Evolutionary conservation across 2,329 filamentous ascomycete genomes (phyloP), one percentile per base, ranked within the genome.

Genomic region (Byssochlamys sp.): DNA sequence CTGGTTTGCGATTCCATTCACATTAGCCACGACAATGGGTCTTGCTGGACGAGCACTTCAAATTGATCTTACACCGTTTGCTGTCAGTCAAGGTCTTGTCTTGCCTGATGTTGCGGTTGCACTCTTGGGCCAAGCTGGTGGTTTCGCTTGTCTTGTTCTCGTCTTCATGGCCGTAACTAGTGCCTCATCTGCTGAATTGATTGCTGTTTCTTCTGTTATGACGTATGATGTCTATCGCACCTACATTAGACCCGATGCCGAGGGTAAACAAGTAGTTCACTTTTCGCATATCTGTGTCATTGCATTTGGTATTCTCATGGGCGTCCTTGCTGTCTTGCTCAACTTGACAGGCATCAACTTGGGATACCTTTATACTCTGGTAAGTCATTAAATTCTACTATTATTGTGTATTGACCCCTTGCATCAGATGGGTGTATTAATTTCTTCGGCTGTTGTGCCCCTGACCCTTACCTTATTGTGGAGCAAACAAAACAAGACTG

Each of bases 361-460:
- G 89, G 91, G 90, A 11, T 95, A 91, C 66, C 79, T 95, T 2
- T 95, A 95, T 68, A 77, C 95, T 1, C 83, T 95, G 68, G n/a
- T n/a, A n/a, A n/a, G n/a, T n/a, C n/a, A n/a, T n/a, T n/a, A n/a
- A n/a, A n/a, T n/a, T n/a, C n/a, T n/a, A n/a, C n/a, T n/a, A n/a
- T n/a, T n/a, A n/a, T n/a, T n/a, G n/a, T n/a, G n/a, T n/a, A n/a
- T n/a, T n/a, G n/a, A n/a, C n/a, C n/a, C n/a, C n/a, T n/a, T n/a
- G n/a, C n/a, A n/a, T n/a, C n/a, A n/a, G n/a, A 96, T 96, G 91
- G 91, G 91, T 6, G 88, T 91, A 54, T 89, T 96, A 66, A 94
- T 96, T 68, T 90, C 87, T 0, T 84, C 88, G 0, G 91, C 90
- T 2, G 90, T 95, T 2, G 80, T 96, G 11, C 91, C 91, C 0